Conservation (phyloP, 2,329 filamentous ascomycete species). For the Diplodia mutila region DNA sequence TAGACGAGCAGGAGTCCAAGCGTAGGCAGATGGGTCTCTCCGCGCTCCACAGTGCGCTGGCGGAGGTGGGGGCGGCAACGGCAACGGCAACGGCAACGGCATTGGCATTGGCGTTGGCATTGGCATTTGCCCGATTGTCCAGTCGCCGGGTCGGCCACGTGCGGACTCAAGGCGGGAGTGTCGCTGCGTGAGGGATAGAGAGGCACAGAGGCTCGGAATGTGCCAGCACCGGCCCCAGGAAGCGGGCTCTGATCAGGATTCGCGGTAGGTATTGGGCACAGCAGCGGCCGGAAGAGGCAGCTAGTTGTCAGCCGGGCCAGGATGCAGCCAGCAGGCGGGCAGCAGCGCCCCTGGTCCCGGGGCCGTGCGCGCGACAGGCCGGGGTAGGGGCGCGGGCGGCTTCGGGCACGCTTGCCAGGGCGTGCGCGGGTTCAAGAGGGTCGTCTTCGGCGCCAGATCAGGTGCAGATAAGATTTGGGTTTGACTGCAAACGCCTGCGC, state of each 20-base stretch:
- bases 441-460: not conserved
- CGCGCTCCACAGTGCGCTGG: not conserved
- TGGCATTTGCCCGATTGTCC: not conserved
- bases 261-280: not conserved
- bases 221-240: not conserved
- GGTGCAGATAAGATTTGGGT: conserved; percentile 16
- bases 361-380: not conserved
- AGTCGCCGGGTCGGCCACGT: conserved; percentile 13
- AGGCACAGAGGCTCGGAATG: not conserved
- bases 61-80: not conserved
- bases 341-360: not conserved
- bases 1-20: conserved; percentile 8
- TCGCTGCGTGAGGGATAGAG: not conserved
- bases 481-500: not conserved
- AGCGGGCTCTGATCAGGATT: too few species aligned
- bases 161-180: not conserved
- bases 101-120: not conserved
- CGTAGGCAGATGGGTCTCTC: not conserved
- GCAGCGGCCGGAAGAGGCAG: conserved; percentile 11
- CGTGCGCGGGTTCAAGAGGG: not conserved
- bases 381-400: not conserved
- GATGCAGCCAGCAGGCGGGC: not conserved
- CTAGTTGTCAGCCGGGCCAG: conserved; percentile 1
- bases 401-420: not conserved
- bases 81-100: not conserved